Base-by-base conservation (phyloP, 352 stramenopile species). In the Globisporangium solare region DNA sequence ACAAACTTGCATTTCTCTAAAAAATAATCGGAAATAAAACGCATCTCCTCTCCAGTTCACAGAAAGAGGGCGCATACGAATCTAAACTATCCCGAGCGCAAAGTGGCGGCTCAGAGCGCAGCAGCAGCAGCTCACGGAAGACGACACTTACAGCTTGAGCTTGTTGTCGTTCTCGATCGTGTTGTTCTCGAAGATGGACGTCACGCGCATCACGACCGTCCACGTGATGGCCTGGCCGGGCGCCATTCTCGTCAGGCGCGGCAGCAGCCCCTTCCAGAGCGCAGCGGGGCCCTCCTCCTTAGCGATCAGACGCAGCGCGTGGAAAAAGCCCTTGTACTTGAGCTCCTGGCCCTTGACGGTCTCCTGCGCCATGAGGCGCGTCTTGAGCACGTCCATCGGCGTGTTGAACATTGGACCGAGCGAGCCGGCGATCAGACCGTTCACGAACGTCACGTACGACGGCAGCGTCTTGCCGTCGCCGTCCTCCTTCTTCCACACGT, bases 141-240 rank as follows among this genome's bases (percentile, higher is more conserved):
- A 35, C 27, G 1, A 35, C 27, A 35, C 10, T 76, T 84, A 88
- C 58, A 90, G 71, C 62, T 89, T 89, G 39, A 90, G 66, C 68
- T 88, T 87, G 64, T 75, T 73, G 41, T 82, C 70, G 2, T 54
- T 55, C 18, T 66, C 58, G 27, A 46, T 83, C 66, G 39, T 73
- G 62, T 22, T 86, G 69, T 92, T 88, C 72, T 96, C 86, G 31
- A 94, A 94, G 61, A 89, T 90, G 49, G 83, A 86, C n/a, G 82
- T 92, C 20, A 94, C 85, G 40, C 75, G 78, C 79, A 90, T 94
- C 58, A 96, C 86, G 31, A 96, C 85, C 0, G 87, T 94, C 87
- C 87, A 99, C 21, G 96, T 99, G 67, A 99, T 99, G 47, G 95
- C 96, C 70, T 99, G 96, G 42, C 96, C 96, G 2, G 96, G 96